Evolutionary conservation across 305 asterid species (phyloP).

Genomic region (Ilex paraguariensis): DNA sequence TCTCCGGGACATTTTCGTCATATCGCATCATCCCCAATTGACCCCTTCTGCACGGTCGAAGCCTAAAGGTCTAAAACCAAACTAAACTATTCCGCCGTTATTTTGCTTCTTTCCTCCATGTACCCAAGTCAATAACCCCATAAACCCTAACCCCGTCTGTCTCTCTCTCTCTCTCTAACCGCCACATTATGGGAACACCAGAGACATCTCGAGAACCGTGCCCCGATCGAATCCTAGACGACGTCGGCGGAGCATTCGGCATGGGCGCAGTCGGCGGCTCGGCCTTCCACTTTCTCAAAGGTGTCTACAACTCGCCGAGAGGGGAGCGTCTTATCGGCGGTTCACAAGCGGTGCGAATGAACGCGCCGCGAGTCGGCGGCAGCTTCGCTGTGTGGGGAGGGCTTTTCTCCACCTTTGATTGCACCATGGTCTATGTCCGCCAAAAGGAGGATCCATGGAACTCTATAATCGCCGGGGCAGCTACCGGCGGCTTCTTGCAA

Average conservation of each 20-base stretch:
- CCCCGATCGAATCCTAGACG: constrained; percentile 67
- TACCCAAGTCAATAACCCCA: too few relatives aligned
- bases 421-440: constrained; percentile 48
- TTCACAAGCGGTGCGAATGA: constrained; percentile 54
- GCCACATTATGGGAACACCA: constrained; percentile 37
- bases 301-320: constrained; percentile 46
- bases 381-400: constrained; percentile 72
- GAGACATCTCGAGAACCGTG: constrained; percentile 56
- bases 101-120: too few relatives aligned
- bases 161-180: too few relatives aligned
- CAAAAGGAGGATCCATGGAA: constrained; percentile 74
- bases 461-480: constrained; percentile 53
- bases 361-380: constrained; percentile 57
- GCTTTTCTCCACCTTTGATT: constrained; percentile 44
- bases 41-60: too few relatives aligned
- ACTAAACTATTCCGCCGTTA: too few relatives aligned
- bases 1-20: too few relatives aligned
- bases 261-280: constrained; percentile 67
- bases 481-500: constrained; percentile 46
- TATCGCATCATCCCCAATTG: too few relatives aligned
- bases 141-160: too few relatives aligned
- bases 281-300: constrained; percentile 49
- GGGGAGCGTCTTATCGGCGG: constrained; percentile 51
- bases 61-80: too few relatives aligned
- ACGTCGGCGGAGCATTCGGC: constrained; percentile 51